Evolutionary conservation across 139 green algal genomes (phyloP).

Genomic region (Raphidocelis subcapitata): DNA sequence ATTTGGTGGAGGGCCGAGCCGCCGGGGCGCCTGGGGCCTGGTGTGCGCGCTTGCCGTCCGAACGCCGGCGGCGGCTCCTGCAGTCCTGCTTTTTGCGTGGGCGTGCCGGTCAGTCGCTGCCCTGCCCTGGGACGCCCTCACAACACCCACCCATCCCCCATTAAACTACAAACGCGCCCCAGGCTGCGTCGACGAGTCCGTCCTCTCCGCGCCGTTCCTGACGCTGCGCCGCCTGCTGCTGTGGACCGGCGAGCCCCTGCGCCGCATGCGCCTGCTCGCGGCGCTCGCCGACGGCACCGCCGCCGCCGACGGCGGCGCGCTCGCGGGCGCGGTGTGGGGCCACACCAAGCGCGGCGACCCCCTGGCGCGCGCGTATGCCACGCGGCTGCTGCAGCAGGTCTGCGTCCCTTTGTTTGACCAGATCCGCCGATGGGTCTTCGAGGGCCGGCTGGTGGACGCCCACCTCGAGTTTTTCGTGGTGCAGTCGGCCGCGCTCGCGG

Average conservation of each 20-base stretch:
- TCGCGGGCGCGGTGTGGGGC: constrained; percentile 68
- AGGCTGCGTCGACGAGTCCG: background rate
- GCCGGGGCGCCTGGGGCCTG: no score
- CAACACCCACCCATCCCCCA: no score
- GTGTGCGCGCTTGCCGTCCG: no score
- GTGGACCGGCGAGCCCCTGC: constrained; percentile 82
- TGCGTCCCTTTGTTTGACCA: constrained; percentile 86
- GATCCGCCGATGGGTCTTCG: constrained; percentile 82
- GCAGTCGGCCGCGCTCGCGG: constrained; percentile 18
- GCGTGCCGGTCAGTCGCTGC: no score
- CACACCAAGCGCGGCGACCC: constrained; percentile 72
- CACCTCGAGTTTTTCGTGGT: constrained; percentile 86
- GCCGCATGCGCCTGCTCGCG: constrained; percentile 82
- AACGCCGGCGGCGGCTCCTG: no score
- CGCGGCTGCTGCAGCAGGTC: constrained; percentile 61
- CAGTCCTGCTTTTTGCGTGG: no score
- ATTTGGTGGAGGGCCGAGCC: no score
- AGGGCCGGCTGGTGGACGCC: constrained; percentile 76
- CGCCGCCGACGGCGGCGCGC: constrained; percentile 57
- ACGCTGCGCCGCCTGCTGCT: constrained; percentile 80
- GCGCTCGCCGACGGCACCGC: constrained; percentile 55
- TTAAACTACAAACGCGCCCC: no score
- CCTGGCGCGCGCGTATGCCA: constrained; percentile 50
- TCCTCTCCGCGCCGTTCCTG: constrained; percentile 50
- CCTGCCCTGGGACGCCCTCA: no score